phyloP scores from a whole-genome alignment of 441 rosid species.

The Eruca vesicaria region DNA sequence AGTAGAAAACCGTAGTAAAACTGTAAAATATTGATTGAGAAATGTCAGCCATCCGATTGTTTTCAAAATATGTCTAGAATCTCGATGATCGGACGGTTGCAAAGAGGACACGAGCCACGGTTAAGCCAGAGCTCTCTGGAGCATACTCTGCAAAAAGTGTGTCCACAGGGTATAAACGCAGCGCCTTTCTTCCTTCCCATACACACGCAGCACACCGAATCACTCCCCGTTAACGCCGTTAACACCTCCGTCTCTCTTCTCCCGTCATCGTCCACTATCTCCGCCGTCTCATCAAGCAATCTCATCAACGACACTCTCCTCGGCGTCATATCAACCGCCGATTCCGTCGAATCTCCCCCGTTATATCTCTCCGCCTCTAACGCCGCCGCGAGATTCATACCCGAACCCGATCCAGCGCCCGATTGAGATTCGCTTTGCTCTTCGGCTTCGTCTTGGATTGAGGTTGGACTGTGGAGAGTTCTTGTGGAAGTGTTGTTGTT shows the following conservation, averaged over 20 bases:
- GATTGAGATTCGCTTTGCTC: background rate
- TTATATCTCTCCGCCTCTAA: constrained; percentile 76
- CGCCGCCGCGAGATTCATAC: constrained; percentile 86
- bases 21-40: background rate
- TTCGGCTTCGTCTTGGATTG: constrained; percentile 39
- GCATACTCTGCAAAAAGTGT: constrained; percentile 78
- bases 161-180: constrained; percentile 95
- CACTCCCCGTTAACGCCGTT: constrained; percentile 40
- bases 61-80: constrained; percentile 68
- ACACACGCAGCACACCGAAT: constrained; percentile 91
- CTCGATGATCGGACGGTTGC: constrained; percentile 73
- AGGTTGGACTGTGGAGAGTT: constrained; percentile 29
- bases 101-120: constrained; percentile 79
- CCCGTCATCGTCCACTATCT: constrained; percentile 10
- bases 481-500: background rate
- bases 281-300: constrained; percentile 62
- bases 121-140: constrained; percentile 70
- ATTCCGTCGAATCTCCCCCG: constrained; percentile 14
- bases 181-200: constrained; percentile 83
- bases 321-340: constrained; percentile 46
- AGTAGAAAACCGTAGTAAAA: background rate
- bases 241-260: constrained; percentile 18
- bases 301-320: constrained; percentile 70
- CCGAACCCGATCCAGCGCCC: constrained; percentile 31
- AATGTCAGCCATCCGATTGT: constrained; percentile 4